These are phyloP conservation scores for Pistacia vera DNA, from an alignment of 345 rosid species.

Conservation along the genomic window DNA sequence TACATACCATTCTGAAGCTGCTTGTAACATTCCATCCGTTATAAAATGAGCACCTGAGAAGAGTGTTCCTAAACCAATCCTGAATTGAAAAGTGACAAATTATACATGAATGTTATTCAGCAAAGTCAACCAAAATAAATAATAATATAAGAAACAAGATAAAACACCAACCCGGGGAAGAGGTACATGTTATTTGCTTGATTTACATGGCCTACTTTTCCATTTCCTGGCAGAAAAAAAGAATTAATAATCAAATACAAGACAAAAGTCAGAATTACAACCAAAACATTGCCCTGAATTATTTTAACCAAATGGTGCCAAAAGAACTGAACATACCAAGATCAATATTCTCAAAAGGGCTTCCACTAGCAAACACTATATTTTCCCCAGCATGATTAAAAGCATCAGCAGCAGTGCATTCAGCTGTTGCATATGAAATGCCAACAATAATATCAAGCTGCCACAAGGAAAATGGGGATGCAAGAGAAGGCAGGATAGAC, in stretches of 20 bases:
- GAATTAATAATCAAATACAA: background rate
- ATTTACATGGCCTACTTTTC: slow-evolving; percentile 88
- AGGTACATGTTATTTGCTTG: slow-evolving; percentile 99
- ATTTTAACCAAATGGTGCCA: slow-evolving; percentile 3
- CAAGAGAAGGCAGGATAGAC: slow-evolving; percentile 22
- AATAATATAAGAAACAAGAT: slow-evolving; percentile 12
- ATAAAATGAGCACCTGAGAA: slow-evolving; percentile 79
- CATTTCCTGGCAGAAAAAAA: slow-evolving; percentile 61
- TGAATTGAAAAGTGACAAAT: slow-evolving; percentile 29
- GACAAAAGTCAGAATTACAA: slow-evolving; percentile 16
- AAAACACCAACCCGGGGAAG: slow-evolving; percentile 85
- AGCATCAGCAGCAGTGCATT: slow-evolving; percentile 95
- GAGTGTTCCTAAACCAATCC: slow-evolving; percentile 92
- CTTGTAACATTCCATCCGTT: slow-evolving; percentile 85
- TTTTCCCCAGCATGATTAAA: slow-evolving; percentile 91
- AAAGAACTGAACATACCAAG: slow-evolving; percentile 55
- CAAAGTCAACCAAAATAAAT: slow-evolving; percentile 1
- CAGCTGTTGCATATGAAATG: slow-evolving; percentile 57
- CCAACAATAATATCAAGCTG: slow-evolving; percentile 23
- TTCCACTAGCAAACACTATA: slow-evolving; percentile 95
- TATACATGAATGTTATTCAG: slow-evolving; percentile 7
- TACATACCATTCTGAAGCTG: slow-evolving; percentile 90
- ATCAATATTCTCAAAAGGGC: slow-evolving; percentile 86
- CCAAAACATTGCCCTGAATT: slow-evolving; percentile 8
- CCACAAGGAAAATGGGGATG: slow-evolving; percentile 10